Evolutionary conservation across 129 eudicot species (phyloP), one percentile per base, ranked within the genome.

Genomic region (Logfia minima): DNA sequence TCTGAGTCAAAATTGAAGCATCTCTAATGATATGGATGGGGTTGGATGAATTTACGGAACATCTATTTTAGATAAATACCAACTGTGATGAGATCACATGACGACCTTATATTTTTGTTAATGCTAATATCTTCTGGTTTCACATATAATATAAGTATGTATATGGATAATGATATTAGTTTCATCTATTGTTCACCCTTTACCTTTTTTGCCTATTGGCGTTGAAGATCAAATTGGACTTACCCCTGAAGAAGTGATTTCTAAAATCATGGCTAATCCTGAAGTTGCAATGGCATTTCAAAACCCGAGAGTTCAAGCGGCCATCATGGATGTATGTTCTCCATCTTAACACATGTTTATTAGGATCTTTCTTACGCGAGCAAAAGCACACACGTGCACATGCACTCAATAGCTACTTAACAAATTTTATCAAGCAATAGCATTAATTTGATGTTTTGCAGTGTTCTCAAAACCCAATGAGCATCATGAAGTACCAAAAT

Each of bases 201-300:
- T 34, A 32, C 59, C 17, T 74, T 48, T 45, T 61, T 66, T 43
- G 39, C 48, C 79, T 23, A 31, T 55, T 78, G 55, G 14, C 2
- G 59, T 23, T 35, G 28, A 68, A 95, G 99, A 95, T 84, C 99
- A 92, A 84, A 87, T 95, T 14, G 99, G 99, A 61, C 92, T 95
- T 75, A 89, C 94, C 11, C 99, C 97, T 0, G 96, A 95, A 85
- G 97, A 95, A 77, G 96, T 92, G 52, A 86, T 95, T 68, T 95
- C 99, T 45, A 95, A 92, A 81, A 92, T 95, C 64, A 91, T 95
- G 97, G 96, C 96, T 24, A 95, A 91, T 85, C 99, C 99, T 1
- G 99, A 95, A 18, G 88, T 95, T 74, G 99, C 99, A 59, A 88
- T 89, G 99, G 97, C 96, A 45, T 92, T 95, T 71, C 99, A 95